These are phyloP conservation scores for Pythium utonaiense DNA, from an alignment of 352 stramenopile genomes.

Conservation along the genomic window DNA sequence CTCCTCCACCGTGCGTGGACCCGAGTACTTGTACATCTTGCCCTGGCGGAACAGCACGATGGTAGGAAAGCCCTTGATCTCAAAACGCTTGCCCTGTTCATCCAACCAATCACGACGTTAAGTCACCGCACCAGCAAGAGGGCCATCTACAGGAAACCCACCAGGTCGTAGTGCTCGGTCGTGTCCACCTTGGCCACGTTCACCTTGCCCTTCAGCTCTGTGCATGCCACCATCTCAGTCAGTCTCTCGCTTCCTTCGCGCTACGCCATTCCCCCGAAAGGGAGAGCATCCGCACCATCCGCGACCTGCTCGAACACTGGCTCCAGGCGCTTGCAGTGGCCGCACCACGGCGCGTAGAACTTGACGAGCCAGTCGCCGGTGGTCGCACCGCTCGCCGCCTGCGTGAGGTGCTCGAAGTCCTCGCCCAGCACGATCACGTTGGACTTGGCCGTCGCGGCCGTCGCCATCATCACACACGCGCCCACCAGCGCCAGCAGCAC, in stretches of 20 bases:
- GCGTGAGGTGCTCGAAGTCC: conserved; percentile 90
- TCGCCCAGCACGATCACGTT: conserved; percentile 61
- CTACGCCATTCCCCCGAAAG: too few relatives aligned
- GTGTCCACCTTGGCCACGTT: conserved; percentile 92
- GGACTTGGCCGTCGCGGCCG: conserved; percentile 15
- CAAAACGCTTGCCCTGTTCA: conserved; percentile 70
- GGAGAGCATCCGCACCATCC: conserved; percentile 33
- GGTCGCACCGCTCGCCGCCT: conserved; percentile 86
- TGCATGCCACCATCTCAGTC: too few relatives aligned
- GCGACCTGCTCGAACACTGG: conserved; percentile 83
- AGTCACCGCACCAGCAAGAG: too few relatives aligned
- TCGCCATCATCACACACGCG: not conserved
- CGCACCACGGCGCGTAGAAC: conserved; percentile 51
- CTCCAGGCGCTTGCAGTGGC: conserved; percentile 50
- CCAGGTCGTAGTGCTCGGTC: conserved; percentile 63
- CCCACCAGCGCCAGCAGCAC: conserved; percentile 3
- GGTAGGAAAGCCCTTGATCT: conserved; percentile 75
- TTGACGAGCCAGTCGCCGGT: conserved; percentile 89
- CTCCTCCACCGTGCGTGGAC: conserved; percentile 50
- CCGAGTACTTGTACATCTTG: conserved; percentile 72
- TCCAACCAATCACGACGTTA: not conserved
- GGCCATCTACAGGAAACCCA: too few relatives aligned
- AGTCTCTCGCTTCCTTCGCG: too few relatives aligned
- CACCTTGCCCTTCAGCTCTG: conserved; percentile 77
- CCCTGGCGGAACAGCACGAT: conserved; percentile 76